Conservation (phyloP, 768 basidiomycete species). For the Kwoniella dendrophila region DNA sequence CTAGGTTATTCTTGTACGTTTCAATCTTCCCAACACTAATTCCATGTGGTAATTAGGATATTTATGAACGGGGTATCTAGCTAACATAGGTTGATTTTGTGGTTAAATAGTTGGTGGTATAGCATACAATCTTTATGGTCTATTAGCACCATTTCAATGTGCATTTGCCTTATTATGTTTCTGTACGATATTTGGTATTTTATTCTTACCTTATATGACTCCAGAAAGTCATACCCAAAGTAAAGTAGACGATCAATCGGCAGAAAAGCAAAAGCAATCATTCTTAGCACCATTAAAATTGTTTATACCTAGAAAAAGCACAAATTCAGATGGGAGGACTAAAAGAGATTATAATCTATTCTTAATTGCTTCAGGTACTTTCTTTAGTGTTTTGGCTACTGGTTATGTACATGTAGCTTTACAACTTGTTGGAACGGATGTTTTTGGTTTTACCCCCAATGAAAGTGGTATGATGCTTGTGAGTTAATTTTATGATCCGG, state of each 20-base stretch:
- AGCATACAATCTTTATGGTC: slow-evolving; percentile 27
- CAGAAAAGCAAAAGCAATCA: slow-evolving; percentile 22
- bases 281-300: slow-evolving; percentile 46
- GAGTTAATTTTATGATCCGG: slow-evolving; percentile 8
- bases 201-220: slow-evolving; percentile 53
- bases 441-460: slow-evolving; percentile 47
- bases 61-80: neutral
- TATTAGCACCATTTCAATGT: slow-evolving; percentile 47
- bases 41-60: neutral
- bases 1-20: slow-evolving; percentile 42
- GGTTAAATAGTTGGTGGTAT: slow-evolving; percentile 32
- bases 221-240: slow-evolving; percentile 21
- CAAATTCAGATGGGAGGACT: slow-evolving; percentile 17
- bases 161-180: slow-evolving; percentile 45
- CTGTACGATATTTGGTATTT: slow-evolving; percentile 38
- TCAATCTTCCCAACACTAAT: neutral
- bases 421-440: slow-evolving; percentile 50
- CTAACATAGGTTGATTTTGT: no score
- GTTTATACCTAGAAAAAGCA: slow-evolving; percentile 38
- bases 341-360: slow-evolving; percentile 35
- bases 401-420: slow-evolving; percentile 48
- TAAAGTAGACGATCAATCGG: neutral
- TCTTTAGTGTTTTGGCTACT: slow-evolving; percentile 49
- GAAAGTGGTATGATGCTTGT: slow-evolving; percentile 40
- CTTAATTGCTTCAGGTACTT: slow-evolving; percentile 46